Percentiles rank a stretch among this genome's conserved stretches.
Conservation (phyloP, 345 rosid genomes). For the Arabidopsis thaliana region DNA sequence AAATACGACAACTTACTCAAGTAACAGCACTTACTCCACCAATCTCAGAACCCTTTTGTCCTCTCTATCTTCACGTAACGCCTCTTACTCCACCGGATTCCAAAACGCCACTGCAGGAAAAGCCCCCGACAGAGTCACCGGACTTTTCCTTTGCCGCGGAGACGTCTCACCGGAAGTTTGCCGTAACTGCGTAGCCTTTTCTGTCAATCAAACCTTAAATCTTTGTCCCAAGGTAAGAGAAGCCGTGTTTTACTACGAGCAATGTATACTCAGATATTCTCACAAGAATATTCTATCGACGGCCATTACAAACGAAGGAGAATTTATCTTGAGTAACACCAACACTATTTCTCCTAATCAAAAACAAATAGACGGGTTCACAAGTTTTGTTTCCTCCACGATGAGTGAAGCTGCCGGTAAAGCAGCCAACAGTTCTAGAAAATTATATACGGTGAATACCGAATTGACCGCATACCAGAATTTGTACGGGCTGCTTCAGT, state of each 20-base stretch:
- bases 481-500: conserved; percentile 10
- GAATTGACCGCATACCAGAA: neutral
- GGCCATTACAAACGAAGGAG: neutral
- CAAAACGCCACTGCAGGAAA: neutral
- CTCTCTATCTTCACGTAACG: neutral
- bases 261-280: conserved; percentile 31
- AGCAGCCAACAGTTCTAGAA: conserved; percentile 3
- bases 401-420: neutral
- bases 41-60: too few relatives aligned
- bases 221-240: conserved; percentile 36
- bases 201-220: neutral
- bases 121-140: conserved; percentile 16
- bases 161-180: conserved; percentile 27
- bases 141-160: conserved; percentile 33
- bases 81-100: conserved; percentile 30
- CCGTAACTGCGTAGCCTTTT: neutral
- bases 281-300: conserved; percentile 9
- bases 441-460: conserved; percentile 30
- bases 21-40: too few relatives aligned
- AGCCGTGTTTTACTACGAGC: conserved; percentile 40
- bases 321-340: neutral
- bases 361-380: neutral
- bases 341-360: neutral
- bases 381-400: neutral
- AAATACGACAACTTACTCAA: too few relatives aligned